Percentiles rank a stretch among this genome's conserved stretches.
Conservation (phyloP, 83 land plant genomes). For the Thuja plicata region DNA sequence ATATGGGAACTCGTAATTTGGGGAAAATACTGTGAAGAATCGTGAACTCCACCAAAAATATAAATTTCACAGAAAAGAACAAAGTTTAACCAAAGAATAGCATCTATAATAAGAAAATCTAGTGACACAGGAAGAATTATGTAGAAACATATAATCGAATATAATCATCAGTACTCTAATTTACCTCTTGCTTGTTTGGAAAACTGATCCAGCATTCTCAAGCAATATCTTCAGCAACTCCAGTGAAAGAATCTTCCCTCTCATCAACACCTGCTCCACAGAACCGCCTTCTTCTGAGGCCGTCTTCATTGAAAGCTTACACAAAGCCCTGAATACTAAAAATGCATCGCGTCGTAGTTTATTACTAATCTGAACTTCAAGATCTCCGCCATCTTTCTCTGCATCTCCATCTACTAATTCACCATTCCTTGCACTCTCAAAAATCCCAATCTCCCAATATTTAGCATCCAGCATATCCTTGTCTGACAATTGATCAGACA, state of each 20-base stretch:
- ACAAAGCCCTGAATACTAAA: conserved; percentile 76
- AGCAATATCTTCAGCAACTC: conserved; percentile 80
- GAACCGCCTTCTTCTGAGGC: conserved; percentile 67
- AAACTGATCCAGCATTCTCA: conserved; percentile 81
- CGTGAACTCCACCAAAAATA: not conserved
- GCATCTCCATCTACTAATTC: conserved; percentile 27
- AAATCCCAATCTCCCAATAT: conserved; percentile 52
- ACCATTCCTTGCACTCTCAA: conserved; percentile 33
- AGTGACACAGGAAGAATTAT: not conserved
- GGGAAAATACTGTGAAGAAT: not conserved
- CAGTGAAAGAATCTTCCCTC: conserved; percentile 83
- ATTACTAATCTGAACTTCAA: conserved; percentile 44
- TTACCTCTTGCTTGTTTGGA: conserved; percentile 82
- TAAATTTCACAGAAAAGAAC: not conserved
- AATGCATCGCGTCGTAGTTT: conserved; percentile 87
- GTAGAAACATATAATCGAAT: not conserved
- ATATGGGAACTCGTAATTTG: too few species aligned
- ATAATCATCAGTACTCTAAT: conserved; percentile 11
- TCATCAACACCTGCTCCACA: conserved; percentile 71
- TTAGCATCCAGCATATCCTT: conserved; percentile 54
- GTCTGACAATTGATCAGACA: conserved; percentile 31
- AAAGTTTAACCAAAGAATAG: not conserved
- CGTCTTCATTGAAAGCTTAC: conserved; percentile 94
- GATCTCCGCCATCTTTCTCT: conserved; percentile 34
- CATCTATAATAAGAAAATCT: not conserved